These are phyloP conservation scores for Rhynchosporium agropyri DNA, from an alignment of 2,329 filamentous ascomycete genomes.

Conservation along the genomic window DNA sequence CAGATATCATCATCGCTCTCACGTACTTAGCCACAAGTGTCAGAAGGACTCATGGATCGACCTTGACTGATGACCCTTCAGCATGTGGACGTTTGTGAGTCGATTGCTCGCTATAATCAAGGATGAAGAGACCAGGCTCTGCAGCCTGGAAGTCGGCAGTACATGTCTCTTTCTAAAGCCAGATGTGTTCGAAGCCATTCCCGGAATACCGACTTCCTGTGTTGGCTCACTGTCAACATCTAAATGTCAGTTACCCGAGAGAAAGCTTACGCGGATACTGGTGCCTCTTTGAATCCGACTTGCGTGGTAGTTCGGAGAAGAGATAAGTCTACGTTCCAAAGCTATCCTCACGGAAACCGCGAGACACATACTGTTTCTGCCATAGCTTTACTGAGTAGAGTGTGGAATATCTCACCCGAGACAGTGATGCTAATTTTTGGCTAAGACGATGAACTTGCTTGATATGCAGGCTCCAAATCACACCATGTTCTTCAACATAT, in stretches of 20 bases:
- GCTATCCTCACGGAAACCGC: conserved; percentile 56
- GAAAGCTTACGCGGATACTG: conserved; percentile 54
- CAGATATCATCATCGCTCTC: too few relatives aligned
- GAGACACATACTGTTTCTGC: conserved; percentile 55
- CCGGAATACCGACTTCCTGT: conserved; percentile 54
- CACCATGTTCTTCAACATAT: conserved; percentile 41
- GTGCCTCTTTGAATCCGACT: conserved; percentile 48
- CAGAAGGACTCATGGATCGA: too few relatives aligned
- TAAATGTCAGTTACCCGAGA: conserved; percentile 55
- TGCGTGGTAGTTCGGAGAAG: conserved; percentile 52
- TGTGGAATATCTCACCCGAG: conserved; percentile 53
- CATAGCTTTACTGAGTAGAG: conserved; percentile 56
- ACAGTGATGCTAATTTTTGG: conserved; percentile 50
- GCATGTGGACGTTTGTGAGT: too few relatives aligned
- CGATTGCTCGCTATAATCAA: conserved; percentile 50
- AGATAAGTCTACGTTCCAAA: conserved; percentile 52
- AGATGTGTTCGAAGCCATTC: conserved; percentile 58
- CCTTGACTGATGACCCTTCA: too few relatives aligned
- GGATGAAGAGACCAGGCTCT: conserved; percentile 55
- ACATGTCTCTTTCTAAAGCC: conserved; percentile 57
- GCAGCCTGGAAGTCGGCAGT: conserved; percentile 54
- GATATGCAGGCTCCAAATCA: conserved; percentile 59
- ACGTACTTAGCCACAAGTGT: too few relatives aligned
- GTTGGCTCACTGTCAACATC: conserved; percentile 53
- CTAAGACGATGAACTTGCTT: conserved; percentile 57